A percentile compares a stretch with the other conserved stretches of the same genome.
Evolutionary conservation across 2,329 filamentous ascomycete species (phyloP).

Genomic region (Diaporthe australafricana): DNA sequence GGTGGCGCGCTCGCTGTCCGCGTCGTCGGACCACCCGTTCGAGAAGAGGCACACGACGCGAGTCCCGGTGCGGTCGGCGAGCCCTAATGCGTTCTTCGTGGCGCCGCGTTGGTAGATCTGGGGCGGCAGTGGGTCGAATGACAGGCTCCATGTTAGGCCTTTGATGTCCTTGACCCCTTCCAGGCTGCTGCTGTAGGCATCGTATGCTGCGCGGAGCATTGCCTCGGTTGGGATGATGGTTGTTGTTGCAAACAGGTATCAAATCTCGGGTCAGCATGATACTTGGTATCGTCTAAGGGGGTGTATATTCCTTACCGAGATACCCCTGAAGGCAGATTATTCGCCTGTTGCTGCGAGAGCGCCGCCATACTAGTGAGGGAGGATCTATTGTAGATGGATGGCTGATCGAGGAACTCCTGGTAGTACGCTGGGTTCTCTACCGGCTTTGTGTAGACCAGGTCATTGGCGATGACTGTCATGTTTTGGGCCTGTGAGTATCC

Average conservation of each 20-base stretch:
- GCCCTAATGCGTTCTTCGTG: not conserved
- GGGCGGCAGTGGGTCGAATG: slow-evolving; percentile 23
- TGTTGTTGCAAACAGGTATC: slow-evolving; percentile 20
- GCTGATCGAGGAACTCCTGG: not conserved
- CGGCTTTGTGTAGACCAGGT: slow-evolving; percentile 2
- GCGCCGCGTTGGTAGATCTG: slow-evolving; percentile 21
- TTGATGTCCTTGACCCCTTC: not conserved
- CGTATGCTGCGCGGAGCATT: slow-evolving; percentile 20
- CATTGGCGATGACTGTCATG: slow-evolving; percentile 2
- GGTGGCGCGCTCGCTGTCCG: not conserved
- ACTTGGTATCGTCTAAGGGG: too few species aligned
- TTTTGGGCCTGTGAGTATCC: not conserved
- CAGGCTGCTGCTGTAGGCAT: slow-evolving; percentile 6
- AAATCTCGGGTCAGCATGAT: not conserved
- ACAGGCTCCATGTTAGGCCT: not conserved
- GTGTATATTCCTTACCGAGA: not conserved
- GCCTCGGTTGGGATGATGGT: slow-evolving; percentile 8
- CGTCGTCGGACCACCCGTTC: not conserved
- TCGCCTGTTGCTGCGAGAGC: not conserved
- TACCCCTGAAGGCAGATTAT: not conserved
- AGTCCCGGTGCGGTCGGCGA: not conserved
- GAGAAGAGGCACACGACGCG: slow-evolving; percentile 12
- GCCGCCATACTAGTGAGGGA: slow-evolving; percentile 4
- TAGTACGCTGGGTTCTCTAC: not conserved
- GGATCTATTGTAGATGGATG: not conserved